Evolutionary conservation across 345 rosid species (phyloP).

Genomic region (Anacardium occidentale): DNA sequence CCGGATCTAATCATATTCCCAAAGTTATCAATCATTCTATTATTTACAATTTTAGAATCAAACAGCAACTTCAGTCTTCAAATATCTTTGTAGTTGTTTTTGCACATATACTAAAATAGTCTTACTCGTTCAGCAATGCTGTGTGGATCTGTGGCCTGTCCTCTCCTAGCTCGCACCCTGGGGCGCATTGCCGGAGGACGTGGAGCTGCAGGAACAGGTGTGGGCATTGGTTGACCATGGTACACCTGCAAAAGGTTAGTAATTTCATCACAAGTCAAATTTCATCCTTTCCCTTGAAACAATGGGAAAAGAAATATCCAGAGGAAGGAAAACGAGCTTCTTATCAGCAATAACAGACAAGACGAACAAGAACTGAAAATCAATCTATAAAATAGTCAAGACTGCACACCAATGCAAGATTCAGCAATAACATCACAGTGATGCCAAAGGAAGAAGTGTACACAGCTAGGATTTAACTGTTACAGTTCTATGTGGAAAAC

Average conservation of each 20-base stretch:
- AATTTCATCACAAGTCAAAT: conserved; percentile 12
- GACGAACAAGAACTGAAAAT: not conserved
- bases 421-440: not conserved
- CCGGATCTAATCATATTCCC: not conserved
- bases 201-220: conserved; percentile 67
- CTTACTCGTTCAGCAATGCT: conserved; percentile 98
- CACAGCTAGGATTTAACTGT: not conserved
- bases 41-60: not conserved
- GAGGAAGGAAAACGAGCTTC: not conserved
- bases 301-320: not conserved
- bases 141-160: conserved; percentile 99
- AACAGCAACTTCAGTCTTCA: not conserved
- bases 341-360: not conserved
- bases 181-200: conserved; percentile 96
- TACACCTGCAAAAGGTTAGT: conserved; percentile 53
- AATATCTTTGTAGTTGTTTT: not conserved
- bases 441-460: not conserved
- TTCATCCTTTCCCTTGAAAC: no score
- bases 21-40: not conserved
- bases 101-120: not conserved
- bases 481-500: not conserved
- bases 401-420: not conserved
- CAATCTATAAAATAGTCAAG: not conserved
- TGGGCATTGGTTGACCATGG: conserved; percentile 83
- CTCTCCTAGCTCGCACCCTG: conserved; percentile 95